Conservation (phyloP, 164 flowering plant genomes). For the Amborella trichopoda region DNA sequence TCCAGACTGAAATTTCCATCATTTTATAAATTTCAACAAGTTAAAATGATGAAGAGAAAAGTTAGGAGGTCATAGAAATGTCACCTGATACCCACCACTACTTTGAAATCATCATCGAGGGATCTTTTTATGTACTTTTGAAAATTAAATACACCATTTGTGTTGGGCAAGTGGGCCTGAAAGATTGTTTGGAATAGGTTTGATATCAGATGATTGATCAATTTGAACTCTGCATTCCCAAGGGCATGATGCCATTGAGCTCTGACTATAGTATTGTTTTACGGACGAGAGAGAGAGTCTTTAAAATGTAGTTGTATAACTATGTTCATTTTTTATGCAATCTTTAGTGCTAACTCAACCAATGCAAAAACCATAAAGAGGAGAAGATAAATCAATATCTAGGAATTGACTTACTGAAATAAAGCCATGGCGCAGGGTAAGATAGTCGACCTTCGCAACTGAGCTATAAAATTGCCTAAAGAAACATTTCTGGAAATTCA, state of each 20-base stretch:
- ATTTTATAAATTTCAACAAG: too few relatives aligned
- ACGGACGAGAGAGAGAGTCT: too few relatives aligned
- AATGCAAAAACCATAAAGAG: neutral
- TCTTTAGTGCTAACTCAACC: neutral
- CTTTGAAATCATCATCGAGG: slow-evolving; percentile 62
- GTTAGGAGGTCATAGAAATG: neutral
- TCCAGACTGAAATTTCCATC: too few relatives aligned
- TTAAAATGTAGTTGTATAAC: too few relatives aligned
- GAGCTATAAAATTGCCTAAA: slow-evolving; percentile 58
- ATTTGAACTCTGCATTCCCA: too few relatives aligned
- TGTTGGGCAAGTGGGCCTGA: slow-evolving; percentile 45
- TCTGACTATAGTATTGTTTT: too few relatives aligned
- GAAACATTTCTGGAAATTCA: slow-evolving; percentile 46
- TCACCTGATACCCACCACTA: slow-evolving; percentile 55
- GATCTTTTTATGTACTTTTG: slow-evolving; percentile 50
- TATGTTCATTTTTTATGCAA: neutral
- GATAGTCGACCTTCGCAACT: slow-evolving; percentile 56
- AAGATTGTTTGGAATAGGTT: too few relatives aligned
- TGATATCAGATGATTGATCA: too few relatives aligned
- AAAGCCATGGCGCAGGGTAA: slow-evolving; percentile 68
- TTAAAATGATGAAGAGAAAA: neutral
- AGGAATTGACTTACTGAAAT: slow-evolving; percentile 28
- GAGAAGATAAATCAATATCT: neutral
- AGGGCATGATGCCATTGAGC: too few relatives aligned
- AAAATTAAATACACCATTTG: slow-evolving; percentile 38